These are phyloP conservation scores for Cryptococcus sp. DNA, from an alignment of 1,284 basidiomycete species.

Conservation along the genomic window DNA sequence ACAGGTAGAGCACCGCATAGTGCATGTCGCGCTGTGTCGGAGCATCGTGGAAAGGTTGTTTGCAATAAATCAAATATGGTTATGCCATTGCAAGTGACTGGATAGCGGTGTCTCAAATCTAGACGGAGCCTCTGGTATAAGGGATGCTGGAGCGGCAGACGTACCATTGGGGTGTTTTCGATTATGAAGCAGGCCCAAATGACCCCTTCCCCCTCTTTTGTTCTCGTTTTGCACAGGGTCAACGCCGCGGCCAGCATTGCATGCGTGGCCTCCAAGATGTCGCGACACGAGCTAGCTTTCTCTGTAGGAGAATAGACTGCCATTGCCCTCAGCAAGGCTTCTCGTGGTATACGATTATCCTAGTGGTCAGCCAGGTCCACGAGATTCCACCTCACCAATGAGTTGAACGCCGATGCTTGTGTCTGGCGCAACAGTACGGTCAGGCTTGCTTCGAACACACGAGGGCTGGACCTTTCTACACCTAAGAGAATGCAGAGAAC, in stretches of 20 bases:
- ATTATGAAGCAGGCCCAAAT: constrained; percentile 34
- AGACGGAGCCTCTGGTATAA: constrained; percentile 19
- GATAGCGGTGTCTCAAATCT: constrained; percentile 21
- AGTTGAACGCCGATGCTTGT: constrained; percentile 22
- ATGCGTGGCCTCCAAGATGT: constrained; percentile 29
- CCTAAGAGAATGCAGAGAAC: constrained; percentile 29
- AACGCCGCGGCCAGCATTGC: constrained; percentile 23
- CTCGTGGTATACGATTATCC: constrained; percentile 21
- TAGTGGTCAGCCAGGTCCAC: constrained; percentile 1
- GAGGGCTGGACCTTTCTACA: constrained; percentile 18
- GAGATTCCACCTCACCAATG: constrained; percentile 9
- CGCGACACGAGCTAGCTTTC: constrained; percentile 15
- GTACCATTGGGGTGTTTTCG: constrained; percentile 30
- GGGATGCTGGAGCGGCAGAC: neutral
- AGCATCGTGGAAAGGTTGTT: constrained; percentile 7
- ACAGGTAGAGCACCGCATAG: constrained; percentile 29
- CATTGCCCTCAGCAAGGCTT: constrained; percentile 25
- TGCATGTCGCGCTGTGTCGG: constrained; percentile 8
- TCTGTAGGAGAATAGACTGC: constrained; percentile 24
- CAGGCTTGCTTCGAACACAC: constrained; percentile 26
- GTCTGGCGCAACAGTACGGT: constrained; percentile 25
- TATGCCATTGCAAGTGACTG: constrained; percentile 14
- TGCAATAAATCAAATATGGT: constrained; percentile 20
- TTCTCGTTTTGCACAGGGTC: constrained; percentile 11
- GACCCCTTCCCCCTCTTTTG: constrained; percentile 13